A percentile compares a stretch with the other conserved stretches of the same genome.
These are phyloP conservation scores for Fomitopsis serialis DNA, from an alignment of 768 basidiomycete species.

Conservation along the genomic window DNA sequence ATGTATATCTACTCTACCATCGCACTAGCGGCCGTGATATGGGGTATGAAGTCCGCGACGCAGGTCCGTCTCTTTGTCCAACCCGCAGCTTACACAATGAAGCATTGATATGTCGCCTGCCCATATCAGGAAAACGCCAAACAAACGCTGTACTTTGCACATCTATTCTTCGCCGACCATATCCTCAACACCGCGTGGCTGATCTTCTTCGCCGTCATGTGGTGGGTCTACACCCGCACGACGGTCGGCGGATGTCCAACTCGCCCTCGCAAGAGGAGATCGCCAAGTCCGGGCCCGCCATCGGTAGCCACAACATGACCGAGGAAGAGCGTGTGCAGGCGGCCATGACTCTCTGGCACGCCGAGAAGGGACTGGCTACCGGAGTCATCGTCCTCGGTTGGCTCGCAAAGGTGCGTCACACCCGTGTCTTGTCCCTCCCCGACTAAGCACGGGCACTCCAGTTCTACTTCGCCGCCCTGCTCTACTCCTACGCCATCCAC, in stretches of 20 bases:
- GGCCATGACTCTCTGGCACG: constrained; percentile 81
- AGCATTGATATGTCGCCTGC: not conserved
- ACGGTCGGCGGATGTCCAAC: constrained; percentile 75
- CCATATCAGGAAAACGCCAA: constrained; percentile 75
- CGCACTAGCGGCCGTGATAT: constrained; percentile 72
- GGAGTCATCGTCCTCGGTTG: constrained; percentile 78
- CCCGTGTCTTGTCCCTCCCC: not conserved
- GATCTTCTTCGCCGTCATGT: constrained; percentile 81
- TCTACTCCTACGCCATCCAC: constrained; percentile 93
- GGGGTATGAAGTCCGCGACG: constrained; percentile 85
- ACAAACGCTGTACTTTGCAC: constrained; percentile 83
- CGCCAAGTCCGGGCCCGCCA: constrained; percentile 48
- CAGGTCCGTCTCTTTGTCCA: constrained; percentile 50
- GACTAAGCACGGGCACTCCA: constrained; percentile 23
- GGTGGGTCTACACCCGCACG: constrained; percentile 95
- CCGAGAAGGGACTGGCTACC: constrained; percentile 81
- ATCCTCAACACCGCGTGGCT: constrained; percentile 87
- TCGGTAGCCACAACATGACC: constrained; percentile 44
- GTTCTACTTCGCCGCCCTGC: constrained; percentile 86
- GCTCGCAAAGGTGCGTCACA: constrained; percentile 72
- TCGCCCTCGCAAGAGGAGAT: constrained; percentile 87
- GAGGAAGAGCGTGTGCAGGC: constrained; percentile 63
- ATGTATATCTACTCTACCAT: constrained; percentile 90
- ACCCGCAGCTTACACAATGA: constrained; percentile 1
- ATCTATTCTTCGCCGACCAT: constrained; percentile 90